Evolutionary conservation across 1,284 basidiomycete species (phyloP), one percentile per base, ranked within the genome.

Genomic region (Sporisorium sorghi): DNA sequence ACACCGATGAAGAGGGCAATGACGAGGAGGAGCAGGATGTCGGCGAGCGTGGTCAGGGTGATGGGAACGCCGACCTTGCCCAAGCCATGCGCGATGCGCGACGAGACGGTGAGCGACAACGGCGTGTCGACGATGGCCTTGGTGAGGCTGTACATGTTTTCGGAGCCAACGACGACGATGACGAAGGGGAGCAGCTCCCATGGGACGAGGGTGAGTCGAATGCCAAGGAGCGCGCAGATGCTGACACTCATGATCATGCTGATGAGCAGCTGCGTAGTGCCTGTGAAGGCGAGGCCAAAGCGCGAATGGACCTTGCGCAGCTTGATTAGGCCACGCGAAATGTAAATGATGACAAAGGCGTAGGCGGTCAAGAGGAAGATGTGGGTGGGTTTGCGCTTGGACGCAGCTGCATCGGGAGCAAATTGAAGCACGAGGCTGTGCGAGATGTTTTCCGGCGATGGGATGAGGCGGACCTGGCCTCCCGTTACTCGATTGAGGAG

Each of bases 121-220:
- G 93, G 91, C 1, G 96, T 97, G 75, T 90, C 91, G 23, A 92
- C 90, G 39, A 99, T 93, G 0, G 94, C 93, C 78, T 93, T 80
- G 83, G 94, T 93, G 81, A 99, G 87, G 78, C 91, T 92, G 83
- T 93, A 93, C 95, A 98, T 98, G 81, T 97, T 97, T 86, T 98
- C 96, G 2, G 93, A 92, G 10, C 96, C 96, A 19, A 97, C 92
- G 75, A 98, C 95, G 17, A 95, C 90, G 52, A 99, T 93, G 50
- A 97, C 92, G 69, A 98, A 93, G 0, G 95, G 94, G 57, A 98
- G 87, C 39, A 97, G 86, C 81, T 87, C 88, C 93, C 92, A 93
- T 30, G 93, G 93, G 21, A 94, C 91, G 87, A 94, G 90, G 0
- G 91, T 93, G 9, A 94, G 88, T 67, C 90, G 90, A 84, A 94